phyloP scores from a whole-genome alignment of 2,329 filamentous ascomycete genomes.

The Trichoderma sp. region DNA sequence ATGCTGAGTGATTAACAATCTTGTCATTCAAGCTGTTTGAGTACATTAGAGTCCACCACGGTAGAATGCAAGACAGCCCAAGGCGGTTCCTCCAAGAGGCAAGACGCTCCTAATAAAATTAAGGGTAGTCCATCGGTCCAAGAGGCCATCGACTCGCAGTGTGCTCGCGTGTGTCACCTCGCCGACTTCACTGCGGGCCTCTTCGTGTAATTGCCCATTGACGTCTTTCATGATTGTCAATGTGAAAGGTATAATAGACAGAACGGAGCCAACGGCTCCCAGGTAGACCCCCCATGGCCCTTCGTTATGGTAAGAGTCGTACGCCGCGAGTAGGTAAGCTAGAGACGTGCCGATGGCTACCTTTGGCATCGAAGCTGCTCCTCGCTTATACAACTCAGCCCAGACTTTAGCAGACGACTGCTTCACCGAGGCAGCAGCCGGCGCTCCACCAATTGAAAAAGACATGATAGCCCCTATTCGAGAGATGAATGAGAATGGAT shows the following conservation, averaged over 20 bases:
- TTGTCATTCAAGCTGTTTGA: background rate
- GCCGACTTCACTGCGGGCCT: slow-evolving; percentile 26
- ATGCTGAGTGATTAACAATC: background rate
- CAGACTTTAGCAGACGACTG: slow-evolving; percentile 36
- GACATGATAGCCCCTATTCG: slow-evolving; percentile 36
- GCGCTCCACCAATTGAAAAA: slow-evolving; percentile 37
- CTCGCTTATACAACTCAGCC: slow-evolving; percentile 39
- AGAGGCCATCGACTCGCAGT: slow-evolving; percentile 23
- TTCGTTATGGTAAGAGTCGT: slow-evolving; percentile 30
- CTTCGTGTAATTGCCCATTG: slow-evolving; percentile 34
- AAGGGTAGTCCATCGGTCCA: slow-evolving; percentile 28
- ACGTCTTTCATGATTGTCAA: slow-evolving; percentile 37
- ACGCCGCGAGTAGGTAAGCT: slow-evolving; percentile 39
- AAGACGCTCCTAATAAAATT: slow-evolving; percentile 35
- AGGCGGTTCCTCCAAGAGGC: slow-evolving; percentile 31
- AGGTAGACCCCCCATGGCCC: slow-evolving; percentile 36
- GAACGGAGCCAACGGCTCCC: slow-evolving; percentile 33
- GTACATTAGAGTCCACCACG: background rate
- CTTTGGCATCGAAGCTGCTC: slow-evolving; percentile 39
- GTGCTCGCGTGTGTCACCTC: slow-evolving; percentile 23
- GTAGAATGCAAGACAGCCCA: slow-evolving; percentile 27
- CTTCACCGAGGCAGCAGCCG: slow-evolving; percentile 32
- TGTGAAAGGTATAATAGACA: slow-evolving; percentile 43
- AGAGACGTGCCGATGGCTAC: slow-evolving; percentile 33
- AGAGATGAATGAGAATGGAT: background rate